Evolutionary conservation across 2,329 filamentous ascomycete species (phyloP), one percentile per base, ranked within the genome.

Genomic region (Lachnellula suecica): DNA sequence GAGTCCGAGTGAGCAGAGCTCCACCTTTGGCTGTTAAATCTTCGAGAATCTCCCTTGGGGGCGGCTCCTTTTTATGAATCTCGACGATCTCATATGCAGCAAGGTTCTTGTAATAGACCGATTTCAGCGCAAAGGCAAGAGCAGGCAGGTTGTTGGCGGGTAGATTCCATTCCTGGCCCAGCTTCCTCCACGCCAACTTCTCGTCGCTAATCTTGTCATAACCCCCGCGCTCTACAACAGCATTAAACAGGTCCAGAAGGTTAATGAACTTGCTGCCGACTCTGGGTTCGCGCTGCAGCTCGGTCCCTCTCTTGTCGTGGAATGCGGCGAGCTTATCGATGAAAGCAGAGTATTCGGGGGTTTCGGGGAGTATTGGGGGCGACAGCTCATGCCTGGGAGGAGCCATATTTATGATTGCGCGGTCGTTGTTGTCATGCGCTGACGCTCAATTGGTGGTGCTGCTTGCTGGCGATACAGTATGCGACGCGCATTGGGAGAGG

Each of bases 31-130:
- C 91, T 7, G 90, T 74, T 31, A 66, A 64, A 52, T 91, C 85
- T 70, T 96, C 91, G 29, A 96, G 76, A 44, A 96, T 95, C 63
- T 95, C 89, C 62, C 88, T 91, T 5, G 91, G 90, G 15, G 91
- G 91, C 0, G 91, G 91, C 57, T 91, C 89, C 70, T 88, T 85
- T 49, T 85, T 81, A 72, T 92, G 88, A 38, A 91, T 73, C 10
- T 84, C 87, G 43, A 82, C 83, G 64, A 96, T 94, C 71, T 96
- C 91, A 71, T 88, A 96, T 2, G 91, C 91, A 11, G 88, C 87
- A 41, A 96, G 80, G 64, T 93, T 91, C 70, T 91, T 92, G 76
- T 95, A 95, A 74, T 94, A 96, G 57, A 88, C 85, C 51, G 88
- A 87, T 73, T 96, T 96, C 51, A 96, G 76, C 53, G 88, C 82